Base-by-base conservation (phyloP, 371 early-diverging fungal species). In the Mortierella sp. region DNA sequence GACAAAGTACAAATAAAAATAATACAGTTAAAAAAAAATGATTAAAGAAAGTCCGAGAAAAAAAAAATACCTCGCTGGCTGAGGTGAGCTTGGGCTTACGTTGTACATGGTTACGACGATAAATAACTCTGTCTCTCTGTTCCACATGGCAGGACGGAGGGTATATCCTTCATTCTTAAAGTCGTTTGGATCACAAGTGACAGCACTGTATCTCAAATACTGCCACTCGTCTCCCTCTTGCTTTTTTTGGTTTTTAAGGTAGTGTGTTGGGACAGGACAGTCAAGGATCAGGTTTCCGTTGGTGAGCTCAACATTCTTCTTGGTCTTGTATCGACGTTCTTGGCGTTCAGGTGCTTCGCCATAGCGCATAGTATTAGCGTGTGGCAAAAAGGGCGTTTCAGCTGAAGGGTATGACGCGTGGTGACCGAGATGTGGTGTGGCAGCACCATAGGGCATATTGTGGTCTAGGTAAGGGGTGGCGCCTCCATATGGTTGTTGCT, bases 101-200 rank as follows among this genome's bases (percentile, higher is more conserved):
- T 88, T 88, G 72, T 91, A 93, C 92, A 92, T 92, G 59, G 94
- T 94, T 47, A 92, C 85, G 37, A 91, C 93, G 49, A 94, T 87
- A 66, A 92, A 89, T 5, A 94, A 78, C 70, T 90, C 90, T 11
- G 89, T 93, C 28, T 88, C 77, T 8, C 92, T 83, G 40, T 84
- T 75, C 72, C 79, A 83, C 45, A 87, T 73, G 20, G 75, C 72
- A 1, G 85, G 91, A 14, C 91, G 78, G 40, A 91, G 73, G 12
- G 84, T 86, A 73, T 87, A 89, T 22, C 83, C 72, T 32, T 83
- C 77, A 11, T 72, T 59, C 66, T 84, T 78, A 84, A 85, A 90
- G n/a, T 89, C 87, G 73, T 89, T 78, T 1, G 91, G 90, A 64
- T 87, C 90, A 62, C 90, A 86, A 14, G 93, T 92, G 39, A 88